Evolutionary conservation across 805 yeast species (phyloP).

Genomic region (Barnettozyma populi): DNA sequence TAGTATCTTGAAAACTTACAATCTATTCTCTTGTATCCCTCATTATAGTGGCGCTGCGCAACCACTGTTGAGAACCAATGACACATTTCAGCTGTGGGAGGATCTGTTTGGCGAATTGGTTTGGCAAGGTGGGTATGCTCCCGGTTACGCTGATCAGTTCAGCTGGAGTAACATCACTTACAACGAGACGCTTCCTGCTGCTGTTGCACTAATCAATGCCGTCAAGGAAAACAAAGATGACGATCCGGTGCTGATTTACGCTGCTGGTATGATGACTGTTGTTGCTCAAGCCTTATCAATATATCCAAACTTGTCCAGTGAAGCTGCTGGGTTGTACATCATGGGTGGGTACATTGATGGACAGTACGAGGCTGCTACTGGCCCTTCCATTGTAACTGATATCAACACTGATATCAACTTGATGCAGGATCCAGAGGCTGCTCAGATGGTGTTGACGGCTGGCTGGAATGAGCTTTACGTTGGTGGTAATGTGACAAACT

Average conservation of each 20-base stretch:
- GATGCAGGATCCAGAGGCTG: conserved; percentile 41
- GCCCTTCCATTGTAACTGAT: conserved; percentile 30
- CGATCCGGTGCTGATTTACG: conserved; percentile 31
- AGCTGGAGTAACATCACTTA: conserved; percentile 29
- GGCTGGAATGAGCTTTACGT: conserved; percentile 34
- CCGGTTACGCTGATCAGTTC: conserved; percentile 29
- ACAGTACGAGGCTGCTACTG: conserved; percentile 33
- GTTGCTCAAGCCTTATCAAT: conserved; percentile 39
- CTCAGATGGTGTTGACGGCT: conserved; percentile 37
- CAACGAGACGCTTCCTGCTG: conserved; percentile 29
- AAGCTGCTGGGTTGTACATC: conserved; percentile 35
- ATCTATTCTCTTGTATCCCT: too few species aligned
- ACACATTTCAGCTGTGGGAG: conserved; percentile 36
- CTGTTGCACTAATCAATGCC: conserved; percentile 36
- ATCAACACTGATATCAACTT: conserved; percentile 39
- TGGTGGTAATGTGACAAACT: conserved; percentile 39
- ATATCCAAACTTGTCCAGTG: conserved; percentile 34
- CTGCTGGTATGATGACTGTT: conserved; percentile 40
- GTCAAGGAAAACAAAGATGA: conserved; percentile 33
- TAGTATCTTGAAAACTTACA: too few species aligned
- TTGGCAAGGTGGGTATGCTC: conserved; percentile 38
- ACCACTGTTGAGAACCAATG: conserved; percentile 34
- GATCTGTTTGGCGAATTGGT: conserved; percentile 33
- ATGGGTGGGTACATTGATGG: conserved; percentile 42
- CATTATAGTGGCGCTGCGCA: conserved; percentile 4